These are phyloP conservation scores for Solanum verrucosum DNA, from an alignment of 257 asterid genomes.

Conservation along the genomic window DNA sequence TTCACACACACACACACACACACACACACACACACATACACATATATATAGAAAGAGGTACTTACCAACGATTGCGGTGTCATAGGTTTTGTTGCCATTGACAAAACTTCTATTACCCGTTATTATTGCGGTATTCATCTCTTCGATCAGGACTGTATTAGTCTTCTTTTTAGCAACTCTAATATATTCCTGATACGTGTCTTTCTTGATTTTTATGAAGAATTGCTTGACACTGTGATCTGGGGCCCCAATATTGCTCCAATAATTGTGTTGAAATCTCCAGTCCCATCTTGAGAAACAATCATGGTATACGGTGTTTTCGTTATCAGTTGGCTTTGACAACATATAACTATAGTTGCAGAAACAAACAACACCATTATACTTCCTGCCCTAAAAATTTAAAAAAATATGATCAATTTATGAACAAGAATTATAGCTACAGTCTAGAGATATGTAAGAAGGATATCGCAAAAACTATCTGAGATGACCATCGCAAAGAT, in stretches of 20 bases:
- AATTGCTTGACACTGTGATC: neutral
- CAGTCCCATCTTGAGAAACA: neutral
- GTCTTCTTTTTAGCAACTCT: neutral
- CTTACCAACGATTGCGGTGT: neutral
- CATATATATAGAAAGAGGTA: neutral
- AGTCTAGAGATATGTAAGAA: neutral
- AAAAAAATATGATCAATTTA: no score
- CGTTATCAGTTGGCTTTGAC: neutral
- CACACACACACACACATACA: no score
- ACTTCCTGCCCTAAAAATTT: fast-evolving
- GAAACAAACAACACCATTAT: neutral
- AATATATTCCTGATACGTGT: neutral
- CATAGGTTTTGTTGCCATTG: neutral
- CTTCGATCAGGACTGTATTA: neutral
- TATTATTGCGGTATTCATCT: neutral
- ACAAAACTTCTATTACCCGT: neutral
- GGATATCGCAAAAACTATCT: neutral
- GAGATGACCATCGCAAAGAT: neutral
- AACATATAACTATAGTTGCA: neutral
- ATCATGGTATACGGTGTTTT: neutral
- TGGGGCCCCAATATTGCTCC: neutral
- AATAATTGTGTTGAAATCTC: neutral
- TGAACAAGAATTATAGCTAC: neutral
- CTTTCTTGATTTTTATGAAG: neutral
- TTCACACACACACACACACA: neutral